Percentiles rank a stretch among this genome's conserved stretches.
Conservation (phyloP, 1,284 basidiomycete species). For the Pisolithus thermaeus region DNA sequence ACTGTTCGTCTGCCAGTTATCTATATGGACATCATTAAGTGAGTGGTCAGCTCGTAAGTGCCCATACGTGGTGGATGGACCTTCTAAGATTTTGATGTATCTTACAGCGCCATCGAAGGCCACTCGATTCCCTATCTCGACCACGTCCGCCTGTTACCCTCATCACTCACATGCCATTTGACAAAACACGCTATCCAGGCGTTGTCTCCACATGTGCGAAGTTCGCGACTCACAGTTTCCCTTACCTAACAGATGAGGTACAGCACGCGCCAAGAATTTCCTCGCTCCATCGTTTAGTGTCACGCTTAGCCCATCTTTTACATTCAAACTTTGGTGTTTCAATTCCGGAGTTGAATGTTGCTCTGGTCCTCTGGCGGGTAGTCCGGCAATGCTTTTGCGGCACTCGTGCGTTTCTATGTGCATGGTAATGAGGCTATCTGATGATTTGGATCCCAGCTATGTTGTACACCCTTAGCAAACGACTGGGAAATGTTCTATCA, state of each 20-base stretch:
- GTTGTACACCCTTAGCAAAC: slow-evolving; percentile 59
- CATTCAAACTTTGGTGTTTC: slow-evolving; percentile 51
- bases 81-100: slow-evolving; percentile 4
- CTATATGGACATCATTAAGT: slow-evolving; percentile 72
- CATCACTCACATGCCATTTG: slow-evolving; percentile 60
- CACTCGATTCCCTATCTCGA: slow-evolving; percentile 83
- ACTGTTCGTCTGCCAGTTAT: slow-evolving; percentile 69
- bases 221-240: slow-evolving; percentile 10
- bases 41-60: slow-evolving; percentile 19
- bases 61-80: slow-evolving; percentile 1
- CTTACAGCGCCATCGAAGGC: slow-evolving; percentile 58
- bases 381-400: slow-evolving; percentile 60
- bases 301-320: slow-evolving; percentile 56
- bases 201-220: slow-evolving; percentile 59
- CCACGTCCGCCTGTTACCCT: slow-evolving; percentile 59
- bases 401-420: slow-evolving; percentile 55
- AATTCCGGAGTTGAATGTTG: slow-evolving; percentile 75
- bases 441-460: slow-evolving; percentile 39
- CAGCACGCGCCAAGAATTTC: slow-evolving; percentile 61
- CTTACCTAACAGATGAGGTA: slow-evolving; percentile 10
- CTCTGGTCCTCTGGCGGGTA: slow-evolving; percentile 79
- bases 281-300: slow-evolving; percentile 54
- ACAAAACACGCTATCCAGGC: slow-evolving; percentile 60
- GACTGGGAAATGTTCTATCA: slow-evolving; percentile 49
- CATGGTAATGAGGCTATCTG: slow-evolving; percentile 5